Evolutionary conservation across 2,329 filamentous ascomycete species (phyloP), one percentile per base, ranked within the genome.

Genomic region (Raffaelea deltoideospora): DNA sequence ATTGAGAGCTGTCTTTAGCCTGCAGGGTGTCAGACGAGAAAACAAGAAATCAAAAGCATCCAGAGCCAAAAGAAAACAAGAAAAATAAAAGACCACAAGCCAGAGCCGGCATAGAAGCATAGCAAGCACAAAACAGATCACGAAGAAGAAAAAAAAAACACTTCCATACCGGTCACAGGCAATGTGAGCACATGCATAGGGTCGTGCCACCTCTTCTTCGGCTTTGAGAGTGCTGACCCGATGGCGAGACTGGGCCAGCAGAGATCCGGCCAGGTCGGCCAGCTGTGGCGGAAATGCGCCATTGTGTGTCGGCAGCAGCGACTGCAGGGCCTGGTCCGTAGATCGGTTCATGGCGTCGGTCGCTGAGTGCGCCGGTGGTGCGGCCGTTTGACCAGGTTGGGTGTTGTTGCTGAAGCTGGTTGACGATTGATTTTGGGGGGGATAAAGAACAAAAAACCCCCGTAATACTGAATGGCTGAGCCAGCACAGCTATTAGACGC

Each of bases 191-290:
- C 86, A 94, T 4, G 79, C 81, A 54, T 90, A 90, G 5, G 72
- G 68, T 17, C 87, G 71, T n/a, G 79, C 84, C 45, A 90, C 76
- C 54, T 95, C 87, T 54, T 94, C 86, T 38, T 92, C 84, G 3
- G 76, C 69, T 53, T 86, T 92, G 37, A 95, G 64, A 14, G 72
- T 79, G 50, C 74, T 77, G 34, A 83, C 84, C 48, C 76, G 77
- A 50, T 76, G 74, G 24, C 83, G 75, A 11, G 85, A 92, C 55
- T 90, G 85, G 2, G 82, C 77, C 31, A 92, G 70, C 7, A 93
- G 63, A 9, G 79, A 84, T 35, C 68, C 64, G 1, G 84, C 76
- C 10, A 87, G 67, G 39, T 81, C 72, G 39, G 83, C 56, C 5
- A 93, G 72, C n/a, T 75, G 65, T 10, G 67, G 62, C 0, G 83